Base-by-base conservation (phyloP, 805 yeast genomes). In the Yarrowia yakushimensis region DNA sequence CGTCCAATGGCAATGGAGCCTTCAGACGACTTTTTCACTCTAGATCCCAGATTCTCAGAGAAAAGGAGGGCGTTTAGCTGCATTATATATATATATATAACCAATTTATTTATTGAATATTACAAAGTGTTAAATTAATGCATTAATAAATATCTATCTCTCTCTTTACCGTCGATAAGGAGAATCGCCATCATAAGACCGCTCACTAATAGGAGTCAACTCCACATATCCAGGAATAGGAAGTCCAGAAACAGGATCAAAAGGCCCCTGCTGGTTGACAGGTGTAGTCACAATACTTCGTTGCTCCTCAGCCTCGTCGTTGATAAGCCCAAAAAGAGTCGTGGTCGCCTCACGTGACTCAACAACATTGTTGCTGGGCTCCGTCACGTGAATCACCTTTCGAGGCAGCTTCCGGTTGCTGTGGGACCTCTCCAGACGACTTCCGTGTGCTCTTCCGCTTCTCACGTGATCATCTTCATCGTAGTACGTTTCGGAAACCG, bases 201-300 rank as follows among this genome's bases (percentile, higher is more conserved):
- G 18, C 17, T 55, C 61, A 30, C 61, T 55, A 20, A 55, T 55
- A 2, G 61, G 61, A 20, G 61, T 55, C 37, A 55, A n/a, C 23
- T 55, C 61, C 2, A 41, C 61, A 20, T 39, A 30, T 4, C 61
- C 61, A 4, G 61, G 61, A 2, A 39, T 28, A 1, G 61, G 61
- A n/a, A 55, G 28, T 0, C 61, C 61, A 1, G 60, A 36, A 23
- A 52, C 34, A 1, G 60, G 60, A 36, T 55, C 61, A 30, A 55
- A 39, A 9, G 46, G 48, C 18, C 48, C 48, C 30, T 39, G 46
- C 36, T 37, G 61, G 18, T 55, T 41, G 6, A 39, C 39, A 2
- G 61, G 61, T 15, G 61, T 55, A 11, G 48, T 55, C 4, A 55
- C 36, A 2, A 34, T 15, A 15, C 59, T 52, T 12, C 37, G 13